phyloP scores from a whole-genome alignment of 352 stramenopile genomes.

The Phytopythium aichiense region DNA sequence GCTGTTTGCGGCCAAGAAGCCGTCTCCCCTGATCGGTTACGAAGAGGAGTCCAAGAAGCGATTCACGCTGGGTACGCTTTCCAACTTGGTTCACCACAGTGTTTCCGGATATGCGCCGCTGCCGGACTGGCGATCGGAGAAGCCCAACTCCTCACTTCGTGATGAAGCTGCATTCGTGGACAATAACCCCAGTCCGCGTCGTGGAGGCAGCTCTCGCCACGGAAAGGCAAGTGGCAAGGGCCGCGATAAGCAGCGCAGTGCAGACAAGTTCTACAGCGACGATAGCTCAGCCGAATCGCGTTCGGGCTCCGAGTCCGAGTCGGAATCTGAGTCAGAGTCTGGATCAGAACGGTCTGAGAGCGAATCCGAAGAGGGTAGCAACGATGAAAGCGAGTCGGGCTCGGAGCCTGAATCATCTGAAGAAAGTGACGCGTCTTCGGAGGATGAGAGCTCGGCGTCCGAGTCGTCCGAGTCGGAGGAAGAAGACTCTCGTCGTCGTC shows the following conservation, averaged over 20 bases:
- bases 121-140: constrained; percentile 64
- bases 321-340: constrained; percentile 31
- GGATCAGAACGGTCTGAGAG: constrained; percentile 17
- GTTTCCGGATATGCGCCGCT: constrained; percentile 80
- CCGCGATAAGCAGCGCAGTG: constrained; percentile 16
- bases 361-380: constrained; percentile 37
- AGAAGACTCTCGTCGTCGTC: constrained; percentile 30
- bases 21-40: constrained; percentile 66
- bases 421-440: constrained; percentile 24
- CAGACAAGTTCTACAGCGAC: constrained; percentile 71
- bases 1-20: constrained; percentile 78
- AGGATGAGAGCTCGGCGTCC: constrained; percentile 30
- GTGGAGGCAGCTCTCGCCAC: constrained; percentile 13
- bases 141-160: constrained; percentile 66
- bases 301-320: constrained; percentile 30
- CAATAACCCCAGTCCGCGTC: constrained; percentile 19
- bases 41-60: constrained; percentile 68
- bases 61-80: constrained; percentile 87
- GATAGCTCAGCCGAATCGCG: constrained; percentile 25
- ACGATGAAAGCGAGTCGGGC: constrained; percentile 21
- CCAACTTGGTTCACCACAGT: constrained; percentile 79
- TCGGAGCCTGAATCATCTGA: constrained; percentile 31
- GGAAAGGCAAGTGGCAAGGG: constrained; percentile 26
- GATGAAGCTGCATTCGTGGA: constrained; percentile 61
- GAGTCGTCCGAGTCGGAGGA: constrained; percentile 46